These are phyloP conservation scores for Paecilomyces sp. DNA, from an alignment of 2,329 filamentous ascomycete species.

Conservation along the genomic window DNA sequence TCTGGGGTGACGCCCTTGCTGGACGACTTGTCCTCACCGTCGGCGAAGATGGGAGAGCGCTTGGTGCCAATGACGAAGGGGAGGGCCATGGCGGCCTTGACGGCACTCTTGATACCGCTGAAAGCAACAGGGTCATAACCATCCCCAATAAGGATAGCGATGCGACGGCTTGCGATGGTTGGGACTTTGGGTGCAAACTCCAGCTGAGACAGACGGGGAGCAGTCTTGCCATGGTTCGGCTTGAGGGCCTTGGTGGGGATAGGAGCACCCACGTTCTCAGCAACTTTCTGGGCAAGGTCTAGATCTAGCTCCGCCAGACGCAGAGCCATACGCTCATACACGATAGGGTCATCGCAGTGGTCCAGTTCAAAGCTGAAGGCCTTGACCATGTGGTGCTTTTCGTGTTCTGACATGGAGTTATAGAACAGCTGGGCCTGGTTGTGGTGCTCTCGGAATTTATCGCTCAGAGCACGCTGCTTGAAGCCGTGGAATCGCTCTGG, in stretches of 20 bases:
- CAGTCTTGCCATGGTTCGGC: conserved; percentile 60
- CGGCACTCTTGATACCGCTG: conserved; percentile 55
- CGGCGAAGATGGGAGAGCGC: conserved; percentile 59
- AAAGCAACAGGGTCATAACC: conserved; percentile 51
- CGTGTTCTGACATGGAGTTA: conserved; percentile 63
- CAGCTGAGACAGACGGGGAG: conserved; percentile 64
- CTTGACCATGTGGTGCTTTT: conserved; percentile 56
- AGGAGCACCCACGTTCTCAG: conserved; percentile 59
- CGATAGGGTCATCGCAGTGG: conserved; percentile 71
- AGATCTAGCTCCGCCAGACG: conserved; percentile 68
- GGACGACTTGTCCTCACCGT: conserved; percentile 40
- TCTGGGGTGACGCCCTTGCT: conserved; percentile 50
- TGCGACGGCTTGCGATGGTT: conserved; percentile 62
- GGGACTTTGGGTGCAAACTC: conserved; percentile 57
- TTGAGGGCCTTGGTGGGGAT: conserved; percentile 47
- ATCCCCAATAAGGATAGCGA: conserved; percentile 46
- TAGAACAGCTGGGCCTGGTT: conserved; percentile 77
- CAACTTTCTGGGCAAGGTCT: conserved; percentile 60
- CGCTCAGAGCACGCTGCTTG: conserved; percentile 58
- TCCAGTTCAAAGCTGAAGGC: conserved; percentile 67
- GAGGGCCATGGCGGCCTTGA: conserved; percentile 56
- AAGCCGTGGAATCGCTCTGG: conserved; percentile 59
- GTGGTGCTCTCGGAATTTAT: conserved; percentile 72
- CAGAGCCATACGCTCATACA: conserved; percentile 63
- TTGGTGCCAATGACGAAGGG: conserved; percentile 64